Evolutionary conservation across 805 yeast species (phyloP), one percentile per base, ranked within the genome.

Genomic region (Candida nemodendra): DNA sequence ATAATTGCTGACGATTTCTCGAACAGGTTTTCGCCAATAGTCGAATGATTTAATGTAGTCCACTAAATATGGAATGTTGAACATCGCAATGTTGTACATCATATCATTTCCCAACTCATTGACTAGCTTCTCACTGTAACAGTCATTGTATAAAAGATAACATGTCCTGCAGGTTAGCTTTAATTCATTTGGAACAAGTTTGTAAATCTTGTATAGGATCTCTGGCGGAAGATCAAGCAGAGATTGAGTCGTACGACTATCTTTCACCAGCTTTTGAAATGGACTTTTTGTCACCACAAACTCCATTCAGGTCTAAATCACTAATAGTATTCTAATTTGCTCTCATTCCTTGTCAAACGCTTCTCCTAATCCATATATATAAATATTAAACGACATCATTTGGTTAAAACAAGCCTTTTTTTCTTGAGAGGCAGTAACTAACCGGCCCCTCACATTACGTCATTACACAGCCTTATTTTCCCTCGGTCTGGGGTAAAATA

Each of bases 111-210:
- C 64, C 41, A 56, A 50, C 14, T 61, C 57, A 15, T 59, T 59
- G 5, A 46, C 49, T 31, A 74, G 45, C 8, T 52, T 41, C 19
- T 69, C 64, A 47, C 67, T 66, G 50, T 64, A 74, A 13, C 69
- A 45, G 34, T 73, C 73, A 51, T 80, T 79, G 58, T 76, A 68
- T 33, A 78, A 54, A 4, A 64, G 48, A 47, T 71, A 77, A 48
- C 72, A 76, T 14, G 45, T 35, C 30, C 45, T 50, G 30, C 63
- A 62, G 11, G 65, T 59, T 11, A 35, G 19, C 34, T 48, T 54
- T 18, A 64, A 45, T 33, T 62, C 61, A 31, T 47, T 43, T 2
- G 66, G 65, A 18, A 51, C 60, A 15, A 45, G 41, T 22, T 41
- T 38, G 29, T 56, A 51, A n/a, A 62, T 50, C 22, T 45, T 30